A percentile compares a stretch with the other conserved stretches of the same genome.
Evolutionary conservation across 371 early-diverging fungal genomes (phyloP).

Genomic region (Mortierella sp.): DNA sequence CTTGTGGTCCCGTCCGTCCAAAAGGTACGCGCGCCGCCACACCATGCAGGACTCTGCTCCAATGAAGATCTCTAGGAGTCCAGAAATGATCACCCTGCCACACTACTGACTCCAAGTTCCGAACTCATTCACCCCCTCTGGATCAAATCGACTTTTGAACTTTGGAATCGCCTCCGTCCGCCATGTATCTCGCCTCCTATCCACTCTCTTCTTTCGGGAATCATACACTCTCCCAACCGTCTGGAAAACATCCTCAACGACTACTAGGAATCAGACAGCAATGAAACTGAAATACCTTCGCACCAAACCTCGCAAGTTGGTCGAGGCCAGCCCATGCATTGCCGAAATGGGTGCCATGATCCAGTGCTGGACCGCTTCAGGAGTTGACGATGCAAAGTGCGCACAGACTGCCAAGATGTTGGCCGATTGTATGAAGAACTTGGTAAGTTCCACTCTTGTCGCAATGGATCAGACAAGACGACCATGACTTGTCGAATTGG

Average conservation of each 20-base stretch:
- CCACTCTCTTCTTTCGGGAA: too few species aligned
- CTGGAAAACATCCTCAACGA: neutral
- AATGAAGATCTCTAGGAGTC: too few species aligned
- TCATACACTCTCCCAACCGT: neutral
- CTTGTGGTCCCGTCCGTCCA: too few species aligned
- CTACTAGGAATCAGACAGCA: conserved; percentile 26
- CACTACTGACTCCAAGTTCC: too few species aligned
- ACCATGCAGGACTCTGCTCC: too few species aligned
- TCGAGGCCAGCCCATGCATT: conserved; percentile 71
- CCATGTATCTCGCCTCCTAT: too few species aligned
- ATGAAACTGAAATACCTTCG: conserved; percentile 77
- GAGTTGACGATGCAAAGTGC: conserved; percentile 70
- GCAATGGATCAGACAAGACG: neutral
- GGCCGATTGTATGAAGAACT: conserved; percentile 70
- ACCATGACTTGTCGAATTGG: too few species aligned
- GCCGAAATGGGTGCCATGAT: conserved; percentile 74
- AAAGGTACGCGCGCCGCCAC: too few species aligned
- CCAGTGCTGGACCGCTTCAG: conserved; percentile 73
- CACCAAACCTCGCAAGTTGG: conserved; percentile 71
- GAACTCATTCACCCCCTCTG: too few species aligned
- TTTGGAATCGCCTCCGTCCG: too few species aligned
- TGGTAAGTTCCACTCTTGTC: conserved; percentile 54
- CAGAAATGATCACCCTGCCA: too few species aligned
- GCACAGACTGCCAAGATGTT: conserved; percentile 64
- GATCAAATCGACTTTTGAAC: too few species aligned